Evolutionary conservation across 371 early-diverging fungal species (phyloP).

Genomic region (Mucor piriformis): DNA sequence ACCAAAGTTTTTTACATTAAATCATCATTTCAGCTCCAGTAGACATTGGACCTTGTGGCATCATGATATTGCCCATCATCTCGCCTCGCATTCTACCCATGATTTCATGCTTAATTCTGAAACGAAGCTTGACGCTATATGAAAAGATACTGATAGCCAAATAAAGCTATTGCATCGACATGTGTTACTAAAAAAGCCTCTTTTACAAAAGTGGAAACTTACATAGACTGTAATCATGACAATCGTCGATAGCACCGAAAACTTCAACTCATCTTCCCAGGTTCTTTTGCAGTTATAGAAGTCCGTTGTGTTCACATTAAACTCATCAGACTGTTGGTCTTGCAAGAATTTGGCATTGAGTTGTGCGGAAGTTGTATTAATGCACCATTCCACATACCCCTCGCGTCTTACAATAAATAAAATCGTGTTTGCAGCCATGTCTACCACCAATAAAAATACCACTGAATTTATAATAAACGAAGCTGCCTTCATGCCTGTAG

Average conservation of each 20-base stretch:
- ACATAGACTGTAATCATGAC: constrained; percentile 47
- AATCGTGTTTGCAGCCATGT: constrained; percentile 35
- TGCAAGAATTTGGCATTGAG: constrained; percentile 4
- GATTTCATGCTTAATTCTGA: background rate
- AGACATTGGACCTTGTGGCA: background rate
- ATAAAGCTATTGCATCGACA: constrained; percentile 30
- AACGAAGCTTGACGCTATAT: constrained; percentile 28
- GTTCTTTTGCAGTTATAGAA: constrained; percentile 48
- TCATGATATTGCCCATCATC: constrained; percentile 7
- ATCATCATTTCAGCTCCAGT: background rate
- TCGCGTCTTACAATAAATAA: constrained; percentile 35
- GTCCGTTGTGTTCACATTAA: constrained; percentile 22
- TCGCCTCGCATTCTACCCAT: background rate
- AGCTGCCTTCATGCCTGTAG: constrained; percentile 16
- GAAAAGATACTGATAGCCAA: constrained; percentile 50
- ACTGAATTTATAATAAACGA: constrained; percentile 20
- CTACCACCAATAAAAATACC: constrained; percentile 32
- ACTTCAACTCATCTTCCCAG: constrained; percentile 53
- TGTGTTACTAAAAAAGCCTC: background rate
- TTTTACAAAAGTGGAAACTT: constrained; percentile 11
- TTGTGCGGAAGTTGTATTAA: constrained; percentile 17
- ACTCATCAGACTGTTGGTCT: background rate
- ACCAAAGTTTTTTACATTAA: background rate
- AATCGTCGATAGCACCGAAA: constrained; percentile 37
- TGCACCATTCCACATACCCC: constrained; percentile 35